phyloP scores from a whole-genome alignment of 2,329 filamentous ascomycete species.

The Fusarium sp. region DNA sequence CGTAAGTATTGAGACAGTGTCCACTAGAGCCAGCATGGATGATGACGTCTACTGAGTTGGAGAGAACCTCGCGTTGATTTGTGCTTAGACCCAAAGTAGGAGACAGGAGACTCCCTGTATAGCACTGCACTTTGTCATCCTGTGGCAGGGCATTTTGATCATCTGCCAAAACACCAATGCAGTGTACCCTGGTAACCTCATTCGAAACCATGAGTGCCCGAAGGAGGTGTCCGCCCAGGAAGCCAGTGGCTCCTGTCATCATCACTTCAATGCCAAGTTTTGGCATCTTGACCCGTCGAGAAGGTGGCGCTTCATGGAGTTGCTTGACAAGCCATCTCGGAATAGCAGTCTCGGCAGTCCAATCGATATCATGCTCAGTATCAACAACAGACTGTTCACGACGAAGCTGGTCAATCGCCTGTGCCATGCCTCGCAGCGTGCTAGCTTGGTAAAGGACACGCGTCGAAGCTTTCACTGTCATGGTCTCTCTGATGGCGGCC shows the following conservation, averaged over 20 bases:
- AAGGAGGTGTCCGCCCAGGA: not conserved
- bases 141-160: not conserved
- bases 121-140: not conserved
- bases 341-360: not conserved
- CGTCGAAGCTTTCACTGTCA: not conserved
- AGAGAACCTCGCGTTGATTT: not conserved
- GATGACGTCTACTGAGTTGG: not conserved
- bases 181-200: not conserved
- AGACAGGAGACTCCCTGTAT: not conserved
- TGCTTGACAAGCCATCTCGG: not conserved
- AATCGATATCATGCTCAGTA: not conserved
- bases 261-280: not conserved
- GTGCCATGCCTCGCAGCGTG: not conserved
- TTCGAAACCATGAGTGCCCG: not conserved
- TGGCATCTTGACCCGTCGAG: not conserved
- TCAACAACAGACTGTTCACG: not conserved
- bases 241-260: slow-evolving; percentile 3
- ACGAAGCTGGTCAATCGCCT: not conserved
- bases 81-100: not conserved
- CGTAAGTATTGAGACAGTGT: slow-evolving; percentile 2
- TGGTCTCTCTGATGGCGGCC: slow-evolving; percentile 5
- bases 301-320: not conserved
- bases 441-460: not conserved
- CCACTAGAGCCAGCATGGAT: not conserved
- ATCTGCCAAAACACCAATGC: not conserved